Evolutionary conservation across 305 asterid species (phyloP).

Genomic region (Plantago lanceolata): DNA sequence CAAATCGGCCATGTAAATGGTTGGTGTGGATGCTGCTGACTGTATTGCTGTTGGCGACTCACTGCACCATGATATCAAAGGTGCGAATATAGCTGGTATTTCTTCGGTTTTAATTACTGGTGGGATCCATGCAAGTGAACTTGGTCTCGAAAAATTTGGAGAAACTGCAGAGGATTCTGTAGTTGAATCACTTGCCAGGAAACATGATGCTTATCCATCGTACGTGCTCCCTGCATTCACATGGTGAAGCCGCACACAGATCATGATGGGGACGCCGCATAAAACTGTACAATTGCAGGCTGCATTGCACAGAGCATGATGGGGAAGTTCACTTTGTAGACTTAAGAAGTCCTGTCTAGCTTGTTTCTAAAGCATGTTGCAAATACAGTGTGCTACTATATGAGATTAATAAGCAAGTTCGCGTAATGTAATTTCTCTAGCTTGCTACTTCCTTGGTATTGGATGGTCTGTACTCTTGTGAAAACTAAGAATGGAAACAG

Average conservation of each 20-base stretch:
- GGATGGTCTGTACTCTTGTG: no score
- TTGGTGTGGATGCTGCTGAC: slow-evolving; percentile 56
- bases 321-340: no score
- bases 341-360: no score
- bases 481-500: no score
- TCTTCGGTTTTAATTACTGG: slow-evolving; percentile 62
- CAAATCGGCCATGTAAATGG: slow-evolving; percentile 69
- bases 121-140: slow-evolving; percentile 82
- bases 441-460: no score
- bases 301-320: no score
- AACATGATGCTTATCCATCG: slow-evolving; percentile 64
- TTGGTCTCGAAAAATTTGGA: slow-evolving; percentile 60
- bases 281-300: no score
- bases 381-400: no score
- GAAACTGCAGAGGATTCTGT: slow-evolving; percentile 52
- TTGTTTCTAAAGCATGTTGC: no score
- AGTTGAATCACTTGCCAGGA: slow-evolving; percentile 52
- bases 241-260: slow-evolving; percentile 35
- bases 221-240: slow-evolving; percentile 77
- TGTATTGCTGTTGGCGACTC: slow-evolving; percentile 94
- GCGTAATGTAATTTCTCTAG: no score
- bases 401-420: no score
- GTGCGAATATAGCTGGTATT: slow-evolving; percentile 73
- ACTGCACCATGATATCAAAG: slow-evolving; percentile 93
- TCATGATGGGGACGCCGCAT: no score